Percentiles rank a stretch among this genome's conserved stretches.
Evolutionary conservation across 139 green algal species (phyloP).

Genomic region (Tetraselmis striata): DNA sequence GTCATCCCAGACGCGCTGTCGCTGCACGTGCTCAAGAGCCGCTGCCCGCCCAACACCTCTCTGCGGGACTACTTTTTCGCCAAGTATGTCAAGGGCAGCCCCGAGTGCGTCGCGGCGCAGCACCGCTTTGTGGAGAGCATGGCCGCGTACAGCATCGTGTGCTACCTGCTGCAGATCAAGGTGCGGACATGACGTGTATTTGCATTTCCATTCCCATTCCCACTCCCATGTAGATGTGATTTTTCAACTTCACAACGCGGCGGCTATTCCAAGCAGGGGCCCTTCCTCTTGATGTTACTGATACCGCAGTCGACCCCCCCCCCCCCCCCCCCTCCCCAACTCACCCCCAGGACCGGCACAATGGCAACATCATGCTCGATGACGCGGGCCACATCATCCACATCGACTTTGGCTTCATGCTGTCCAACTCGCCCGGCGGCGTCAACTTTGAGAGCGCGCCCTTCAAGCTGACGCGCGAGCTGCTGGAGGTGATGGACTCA

Average conservation of each 20-base stretch:
- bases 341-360: conserved; percentile 51
- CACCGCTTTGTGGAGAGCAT: conserved; percentile 87
- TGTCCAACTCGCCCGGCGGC: conserved; percentile 71
- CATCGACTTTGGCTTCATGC: conserved; percentile 99
- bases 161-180: conserved; percentile 77
- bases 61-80: conserved; percentile 78
- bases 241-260: too few relatives aligned
- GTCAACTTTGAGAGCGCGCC: conserved; percentile 80
- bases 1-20: conserved; percentile 86
- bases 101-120: conserved; percentile 63
- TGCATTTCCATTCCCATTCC: too few relatives aligned
- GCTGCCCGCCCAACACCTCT: conserved; percentile 35
- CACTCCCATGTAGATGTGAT: too few relatives aligned
- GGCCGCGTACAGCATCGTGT: conserved; percentile 76
- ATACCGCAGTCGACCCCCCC: not conserved
- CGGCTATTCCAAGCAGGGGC: too few relatives aligned
- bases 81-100: conserved; percentile 50
- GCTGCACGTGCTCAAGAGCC: conserved; percentile 88
- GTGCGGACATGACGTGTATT: too few relatives aligned
- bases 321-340: too few relatives aligned
- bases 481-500: conserved; percentile 95
- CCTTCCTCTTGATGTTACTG: not conserved
- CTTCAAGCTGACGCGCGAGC: conserved; percentile 92
- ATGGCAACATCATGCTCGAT: conserved; percentile 86
- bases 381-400: conserved; percentile 85